Evolutionary conservation across 192 early-diverging fungal genomes (phyloP), one percentile per base, ranked within the genome.

Genomic region (Obelidium mucronatum): DNA sequence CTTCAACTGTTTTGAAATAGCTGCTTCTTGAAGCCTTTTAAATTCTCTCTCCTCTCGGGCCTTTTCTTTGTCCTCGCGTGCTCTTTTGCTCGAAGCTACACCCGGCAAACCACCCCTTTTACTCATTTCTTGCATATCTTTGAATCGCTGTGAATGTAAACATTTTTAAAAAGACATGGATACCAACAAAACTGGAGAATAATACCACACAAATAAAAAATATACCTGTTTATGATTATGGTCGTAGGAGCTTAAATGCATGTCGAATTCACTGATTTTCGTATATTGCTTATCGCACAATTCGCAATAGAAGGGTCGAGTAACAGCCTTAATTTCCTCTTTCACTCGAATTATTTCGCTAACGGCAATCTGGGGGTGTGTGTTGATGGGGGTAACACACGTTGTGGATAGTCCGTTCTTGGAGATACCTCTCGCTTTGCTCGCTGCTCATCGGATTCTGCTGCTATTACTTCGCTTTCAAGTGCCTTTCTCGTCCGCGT

Each of bases 251-350:
- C 87, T 88, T 30, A 94, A 68, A 73, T 94, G 93, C 2, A 85
- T 84, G 60, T 94, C 93, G 79, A 90, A 94, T 54, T 93, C 93
- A 35, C 88, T 80, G 19, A 91, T 89, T 63, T 89, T 91, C 34
- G 80, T 85, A 74, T 94, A 94, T 69, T 94, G 93, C 73, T 94
- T 94, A 70, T 93, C 88, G 78, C 93, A 93, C 15, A 91, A 76
- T 2, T 79, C 84, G 55, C 93, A 95, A 85, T 92, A 93, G 71
- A 95, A 95, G 1, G 91, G 90, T 1, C 88, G 80, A 17, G 70
- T 82, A 34, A 83, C 81, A 39, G 78, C 36, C 60, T 92, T 92
- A 37, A 92, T 86, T 64, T 87, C 84, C 39, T 85, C 84, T 67
- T 88, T 83, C 36, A 93, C 83, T 2, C 79, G 79, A 55, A 85